Base-by-base conservation (phyloP, 768 basidiomycete genomes). In the Hericium alpestre region DNA sequence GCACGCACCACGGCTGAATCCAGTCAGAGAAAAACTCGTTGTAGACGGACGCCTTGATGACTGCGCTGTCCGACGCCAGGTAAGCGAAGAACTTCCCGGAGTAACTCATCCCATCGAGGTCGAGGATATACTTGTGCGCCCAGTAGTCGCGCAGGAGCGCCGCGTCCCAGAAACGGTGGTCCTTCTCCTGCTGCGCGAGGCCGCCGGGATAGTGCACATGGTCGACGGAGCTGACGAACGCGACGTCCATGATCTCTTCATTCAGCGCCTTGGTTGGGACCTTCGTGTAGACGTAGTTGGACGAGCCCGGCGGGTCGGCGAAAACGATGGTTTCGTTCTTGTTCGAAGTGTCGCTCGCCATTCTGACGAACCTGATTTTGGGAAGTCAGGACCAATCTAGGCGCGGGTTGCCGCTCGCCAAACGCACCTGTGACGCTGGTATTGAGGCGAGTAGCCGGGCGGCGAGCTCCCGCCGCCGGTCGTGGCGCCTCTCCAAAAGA, bases 401-500 rank as follows among this genome's bases (percentile, higher is more conserved):
- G 8, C 32, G 32, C 32, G 7, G 6, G 8, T 32, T 10, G 6
- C 9, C 8, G 4, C 32, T 32, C 32, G 32, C 32, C 57, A 49
- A 11, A 65, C 66, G 41, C 61, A 86, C 84, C 93, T 77, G 68
- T 96, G 93, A 48, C 93, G 79, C 58, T 97, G 93, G 63, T 93
- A 96, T 61, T 83, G 79, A 2, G 82, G 72, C 2, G 89, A 73
- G 66, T 90, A 95, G 0, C 93, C 93, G 0, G 83, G 81, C 1
- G 93, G 93, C 40, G 85, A 85, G 59, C 79, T 89, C 32, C 93
- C 93, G 1, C 94, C 94, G 56, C 96, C 96, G 0, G 95, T 98
- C 0, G 92, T 95, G 2, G 93, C 92, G 11, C 96, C 96, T 48
- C 96, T 75, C 92, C 95, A 99, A 69, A 94, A 94, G 43, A 98